These are phyloP conservation scores for Thalassiosira profunda DNA, from an alignment of 108 stramenopile genomes.

Conservation along the genomic window DNA sequence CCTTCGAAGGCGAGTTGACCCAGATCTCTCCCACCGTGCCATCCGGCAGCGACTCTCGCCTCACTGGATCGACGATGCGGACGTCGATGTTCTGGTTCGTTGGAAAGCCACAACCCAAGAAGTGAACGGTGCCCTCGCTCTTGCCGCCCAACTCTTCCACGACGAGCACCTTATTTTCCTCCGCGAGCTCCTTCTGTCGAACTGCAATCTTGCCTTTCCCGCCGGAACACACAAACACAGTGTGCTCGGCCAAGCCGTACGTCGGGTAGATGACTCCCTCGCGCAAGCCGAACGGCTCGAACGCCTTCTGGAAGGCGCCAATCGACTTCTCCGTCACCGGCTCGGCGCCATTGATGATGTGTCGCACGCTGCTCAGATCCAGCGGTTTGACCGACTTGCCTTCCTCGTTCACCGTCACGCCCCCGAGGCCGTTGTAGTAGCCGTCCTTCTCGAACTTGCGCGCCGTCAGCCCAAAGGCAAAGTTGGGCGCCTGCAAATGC, in stretches of 20 bases:
- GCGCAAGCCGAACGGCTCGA: slow-evolving; percentile 78
- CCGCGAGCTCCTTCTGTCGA: slow-evolving; percentile 66
- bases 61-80: slow-evolving; percentile 78
- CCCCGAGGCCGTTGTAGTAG: slow-evolving; percentile 22
- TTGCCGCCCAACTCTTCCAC: slow-evolving; percentile 6
- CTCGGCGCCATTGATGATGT: slow-evolving; percentile 98
- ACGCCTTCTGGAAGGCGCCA: slow-evolving; percentile 76
- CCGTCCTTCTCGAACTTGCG: slow-evolving; percentile 80
- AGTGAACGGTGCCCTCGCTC: slow-evolving; percentile 20
- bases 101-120: slow-evolving; percentile 92
- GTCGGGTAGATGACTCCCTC: slow-evolving; percentile 85
- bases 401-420: slow-evolving; percentile 7
- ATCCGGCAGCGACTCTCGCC: slow-evolving; percentile 40
- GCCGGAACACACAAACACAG: slow-evolving; percentile 95
- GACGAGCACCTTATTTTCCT: slow-evolving; percentile 61
- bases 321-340: slow-evolving; percentile 87
- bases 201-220: slow-evolving; percentile 80
- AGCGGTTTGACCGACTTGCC: slow-evolving; percentile 40
- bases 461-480: slow-evolving; percentile 93
- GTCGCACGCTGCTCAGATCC: slow-evolving; percentile 86
- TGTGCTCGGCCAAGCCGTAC: slow-evolving; percentile 99
- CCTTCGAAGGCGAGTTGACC: slow-evolving; percentile 89
- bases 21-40: slow-evolving; percentile 95
- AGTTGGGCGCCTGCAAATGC: slow-evolving; percentile 99
- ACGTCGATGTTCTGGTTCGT: slow-evolving; percentile 73